Conservation (phyloP, 2,329 filamentous ascomycete species). For the Dothidotthia symphoricarpi region DNA sequence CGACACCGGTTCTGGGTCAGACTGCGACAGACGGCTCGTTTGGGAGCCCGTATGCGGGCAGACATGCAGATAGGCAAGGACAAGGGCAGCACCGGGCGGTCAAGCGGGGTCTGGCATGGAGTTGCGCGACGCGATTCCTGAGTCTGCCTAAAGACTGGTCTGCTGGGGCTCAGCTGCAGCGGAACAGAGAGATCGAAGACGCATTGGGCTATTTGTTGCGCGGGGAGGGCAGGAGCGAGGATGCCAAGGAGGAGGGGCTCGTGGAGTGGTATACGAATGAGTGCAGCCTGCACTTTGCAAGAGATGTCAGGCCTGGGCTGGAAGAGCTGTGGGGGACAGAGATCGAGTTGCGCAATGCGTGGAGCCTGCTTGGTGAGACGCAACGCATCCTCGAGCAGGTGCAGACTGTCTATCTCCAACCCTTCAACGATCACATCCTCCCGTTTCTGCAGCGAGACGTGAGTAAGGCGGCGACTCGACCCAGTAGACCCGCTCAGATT, state of each 20-base stretch:
- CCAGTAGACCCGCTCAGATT: conserved; percentile 42
- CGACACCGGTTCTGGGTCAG: conserved; percentile 47
- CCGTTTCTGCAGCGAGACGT: conserved; percentile 28
- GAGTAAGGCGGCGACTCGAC: conserved; percentile 26
- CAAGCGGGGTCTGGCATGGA: conserved; percentile 46
- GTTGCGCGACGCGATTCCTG: conserved; percentile 47
- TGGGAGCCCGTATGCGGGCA: conserved; percentile 33
- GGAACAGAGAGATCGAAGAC: conserved; percentile 36
- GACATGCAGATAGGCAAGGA: conserved; percentile 37
- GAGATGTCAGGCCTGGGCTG: conserved; percentile 28
- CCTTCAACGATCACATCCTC: conserved; percentile 36
- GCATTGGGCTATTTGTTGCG: conserved; percentile 38
- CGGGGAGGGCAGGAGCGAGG: conserved; percentile 33
- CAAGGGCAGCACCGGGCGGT: conserved; percentile 35
- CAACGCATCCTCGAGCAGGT: conserved; percentile 38
- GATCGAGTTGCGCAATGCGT: conserved; percentile 26
- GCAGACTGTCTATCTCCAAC: conserved; percentile 40
- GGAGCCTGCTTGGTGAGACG: conserved; percentile 38
- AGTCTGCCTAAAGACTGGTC: conserved; percentile 32
- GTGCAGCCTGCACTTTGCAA: conserved; percentile 45
- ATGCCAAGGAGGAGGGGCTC: conserved; percentile 31
- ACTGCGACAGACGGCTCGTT: conserved; percentile 42
- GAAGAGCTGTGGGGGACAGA: conserved; percentile 32
- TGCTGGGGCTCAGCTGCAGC: conserved; percentile 14
- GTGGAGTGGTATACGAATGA: conserved; percentile 50